Evolutionary conservation across 2,329 filamentous ascomycete genomes (phyloP), one percentile per base, ranked within the genome.

Genomic region (Sordariomycetes sp.): DNA sequence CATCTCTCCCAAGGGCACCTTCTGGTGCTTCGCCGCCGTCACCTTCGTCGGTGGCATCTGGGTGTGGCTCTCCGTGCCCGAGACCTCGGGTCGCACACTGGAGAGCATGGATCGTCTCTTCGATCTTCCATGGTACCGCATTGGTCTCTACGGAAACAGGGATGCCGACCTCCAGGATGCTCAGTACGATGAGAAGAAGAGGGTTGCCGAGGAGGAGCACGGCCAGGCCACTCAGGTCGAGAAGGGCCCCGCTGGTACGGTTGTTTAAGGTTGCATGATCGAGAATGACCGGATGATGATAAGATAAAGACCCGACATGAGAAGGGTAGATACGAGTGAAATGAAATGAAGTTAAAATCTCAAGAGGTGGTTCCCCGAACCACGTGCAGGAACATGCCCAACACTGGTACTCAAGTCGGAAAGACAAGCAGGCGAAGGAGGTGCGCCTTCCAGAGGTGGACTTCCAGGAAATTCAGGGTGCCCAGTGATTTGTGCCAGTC

Each of bases 21-120:
- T 88, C 63, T 79, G 81, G 71, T 83, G 79, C 59, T 88, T 87
- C 54, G 67, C 72, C 0, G 73, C 68, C 3, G 67, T 87, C 8
- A 87, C 82, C 0, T 42, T 81, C 1, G 29, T 86, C 5, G 82
- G 82, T 19, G 73, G 79, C 4, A 21, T 69, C 4, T 87, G 80
- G 79, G 82, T 82, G 4, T 83, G 68, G 65, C 71, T 85, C 55
- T 80, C 70, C 40, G 69, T 88, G 2, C 83, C 82, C 0, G 82
- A 87, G 64, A 84, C 80, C 0, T 70, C 72, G 1, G 82, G 82
- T 1, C 63, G 68, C n/a, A 64, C 61, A 32, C 63, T 83, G 7
- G 79, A 83, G 61, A 75, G 66, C 42, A 84, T 87, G 72, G 80
- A 87, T 48, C 63, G 68, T 18, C 63, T 87, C 42, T 87, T 87